Evolutionary conservation across 164 flowering plant species (phyloP), one percentile per base, ranked within the genome.

Genomic region (Magnolia sinica): DNA sequence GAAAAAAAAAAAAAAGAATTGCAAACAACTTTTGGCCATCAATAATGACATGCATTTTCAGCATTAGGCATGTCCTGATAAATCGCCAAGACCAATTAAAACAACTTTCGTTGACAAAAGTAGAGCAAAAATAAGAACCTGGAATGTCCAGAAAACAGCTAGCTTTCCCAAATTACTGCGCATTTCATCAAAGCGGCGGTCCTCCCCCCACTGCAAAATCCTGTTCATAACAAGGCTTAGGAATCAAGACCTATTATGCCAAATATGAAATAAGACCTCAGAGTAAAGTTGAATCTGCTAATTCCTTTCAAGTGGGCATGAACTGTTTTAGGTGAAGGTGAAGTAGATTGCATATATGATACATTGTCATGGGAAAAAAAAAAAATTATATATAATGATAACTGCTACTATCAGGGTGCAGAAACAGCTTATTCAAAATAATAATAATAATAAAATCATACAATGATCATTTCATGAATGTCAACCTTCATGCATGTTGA

Each of bases 181-280:
- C 92, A 85, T 92, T 79, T 93, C 91, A 85, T 96, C 98, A 85
- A 96, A 92, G 27, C 99, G 96, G 1, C 89, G 82, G 73, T 96
- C 99, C 86, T 96, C 99, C 22, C 99, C 97, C 99, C 99, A 96
- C 71, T 92, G 91, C 75, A 96, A 75, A 74, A 96, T 96, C 87
- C 99, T 96, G 87, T 52, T 68, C 29, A 18, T 16, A 73, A 71
- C 55, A 75, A 37, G 19, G 49, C 68, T 27, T 50, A n/a, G 70
- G 45, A 61, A 59, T 51, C 18, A 72, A 24, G 14, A 19, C 20
- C n/a, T 8, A 20, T 27, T 63, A 37, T 22, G 37, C 31, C 22
- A 18, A 4, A 18, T 45, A n/a, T 6, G 23, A 11, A 55, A 14
- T 55, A 18, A 37, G 45, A 37, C 7, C 50, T 29, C 52, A 18